Percentiles rank a stretch among this genome's conserved stretches.
phyloP scores from a whole-genome alignment of 108 stramenopile species.

The Chaetoceros muelleri region DNA sequence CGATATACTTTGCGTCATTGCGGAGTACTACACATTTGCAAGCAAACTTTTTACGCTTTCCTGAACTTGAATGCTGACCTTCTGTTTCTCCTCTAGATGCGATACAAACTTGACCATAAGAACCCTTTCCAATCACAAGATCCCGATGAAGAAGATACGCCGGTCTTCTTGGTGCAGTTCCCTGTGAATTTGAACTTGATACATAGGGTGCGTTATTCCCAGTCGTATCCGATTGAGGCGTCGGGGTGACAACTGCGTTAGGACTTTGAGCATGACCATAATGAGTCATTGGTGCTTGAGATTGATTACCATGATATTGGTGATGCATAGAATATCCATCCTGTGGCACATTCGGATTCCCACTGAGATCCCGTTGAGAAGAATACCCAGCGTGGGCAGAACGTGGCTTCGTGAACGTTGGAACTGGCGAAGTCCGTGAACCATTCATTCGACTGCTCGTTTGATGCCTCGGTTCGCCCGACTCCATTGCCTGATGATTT shows the following conservation, averaged over 20 bases:
- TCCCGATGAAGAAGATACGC: slow-evolving; percentile 83
- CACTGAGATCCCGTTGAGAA: too few species aligned
- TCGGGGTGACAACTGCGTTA: neutral
- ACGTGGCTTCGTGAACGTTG: neutral
- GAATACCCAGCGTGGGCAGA: too few species aligned
- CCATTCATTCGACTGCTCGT: neutral
- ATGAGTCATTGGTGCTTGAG: neutral
- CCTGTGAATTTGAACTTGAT: neutral
- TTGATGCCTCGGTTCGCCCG: neutral
- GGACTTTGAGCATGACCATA: neutral
- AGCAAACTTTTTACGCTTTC: slow-evolving; percentile 85
- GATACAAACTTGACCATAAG: slow-evolving; percentile 88
- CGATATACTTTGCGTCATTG: slow-evolving; percentile 88
- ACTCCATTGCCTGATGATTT: neutral
- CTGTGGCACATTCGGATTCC: too few species aligned
- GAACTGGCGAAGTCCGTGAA: neutral
- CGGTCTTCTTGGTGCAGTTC: slow-evolving; percentile 52
- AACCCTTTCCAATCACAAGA: slow-evolving; percentile 84
- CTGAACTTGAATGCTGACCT: slow-evolving; percentile 40
- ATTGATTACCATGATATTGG: neutral
- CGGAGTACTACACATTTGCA: slow-evolving; percentile 86
- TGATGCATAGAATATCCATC: neutral
- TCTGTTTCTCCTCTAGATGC: slow-evolving; percentile 80
- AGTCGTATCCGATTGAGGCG: neutral
- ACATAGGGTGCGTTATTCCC: neutral